Evolutionary conservation across 2,329 filamentous ascomycete species (phyloP), one percentile per base, ranked within the genome.

Genomic region (Phialocephala sp.): DNA sequence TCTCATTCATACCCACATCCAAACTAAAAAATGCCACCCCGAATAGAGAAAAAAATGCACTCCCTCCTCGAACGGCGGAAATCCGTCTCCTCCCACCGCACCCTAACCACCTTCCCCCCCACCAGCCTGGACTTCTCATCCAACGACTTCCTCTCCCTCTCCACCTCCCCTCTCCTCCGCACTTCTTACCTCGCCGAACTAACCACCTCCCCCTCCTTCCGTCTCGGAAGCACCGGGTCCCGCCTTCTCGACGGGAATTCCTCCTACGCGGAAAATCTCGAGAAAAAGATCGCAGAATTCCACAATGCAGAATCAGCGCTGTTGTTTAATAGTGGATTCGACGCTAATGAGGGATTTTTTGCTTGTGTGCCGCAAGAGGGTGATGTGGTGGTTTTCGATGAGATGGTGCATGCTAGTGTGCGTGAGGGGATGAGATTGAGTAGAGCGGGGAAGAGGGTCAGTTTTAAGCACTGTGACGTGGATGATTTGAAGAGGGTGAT

Each of bases 171-270:
- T 4, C 27, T 64, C 14, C 54, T 73, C 27, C 66, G 65, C 47
- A 24, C 50, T 1, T 54, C 64, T 4, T 73, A 69, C 45, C 65
- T 73, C 1, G 24, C 55, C 12, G 65, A 71, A 45, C 63, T 74
- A 6, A 37, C 24, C 8, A 43, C 50, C 1, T 45, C 64, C 32
- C 55, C 68, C 1, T n/a, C 61, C n/a, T 73, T 71, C 57, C 61
- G 60, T 1, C 60, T 74, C 27, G 72, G 73, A 9, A 66, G 60
- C 14, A 82, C 83, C 0, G 88, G 89, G 2, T 89, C 87, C 0
- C 81, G 89, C 8, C 79, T 91, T 0, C 79, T 90, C 4, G 87
- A 91, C 69, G 89, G 89, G 2, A 91, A 91, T 72, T 88, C 84
- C 1, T 43, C 71, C 0, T 89, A 88, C 72, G 83, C 87, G 0